Conservation (phyloP, 148 eudicot genomes). For the Camellia japonica region DNA sequence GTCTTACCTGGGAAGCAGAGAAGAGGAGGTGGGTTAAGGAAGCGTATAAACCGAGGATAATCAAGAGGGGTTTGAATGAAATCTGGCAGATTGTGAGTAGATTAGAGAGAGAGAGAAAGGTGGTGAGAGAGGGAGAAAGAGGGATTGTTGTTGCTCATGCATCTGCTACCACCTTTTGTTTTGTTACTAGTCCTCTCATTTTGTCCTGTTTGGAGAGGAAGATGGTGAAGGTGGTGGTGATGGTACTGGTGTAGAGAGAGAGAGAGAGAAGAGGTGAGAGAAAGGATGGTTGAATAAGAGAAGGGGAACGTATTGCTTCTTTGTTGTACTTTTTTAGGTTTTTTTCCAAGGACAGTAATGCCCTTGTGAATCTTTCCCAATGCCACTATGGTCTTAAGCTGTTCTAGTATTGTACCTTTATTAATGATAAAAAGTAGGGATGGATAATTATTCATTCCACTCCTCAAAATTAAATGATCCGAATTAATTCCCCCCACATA, state of each 20-base stretch:
- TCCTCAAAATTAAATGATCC: too few species aligned
- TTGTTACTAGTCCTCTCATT: conserved; percentile 24
- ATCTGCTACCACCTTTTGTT: conserved; percentile 65
- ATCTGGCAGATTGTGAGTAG: conserved; percentile 14
- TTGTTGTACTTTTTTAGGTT: conserved; percentile 9
- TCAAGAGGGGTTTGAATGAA: background rate
- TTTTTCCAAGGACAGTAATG: conserved; percentile 10
- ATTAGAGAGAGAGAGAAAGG: conserved; percentile 24
- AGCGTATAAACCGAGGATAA: conserved; percentile 31
- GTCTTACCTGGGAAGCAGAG: conserved; percentile 21
- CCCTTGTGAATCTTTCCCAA: conserved; percentile 5
- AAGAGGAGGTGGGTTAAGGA: conserved; percentile 12
- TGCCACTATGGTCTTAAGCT: background rate
- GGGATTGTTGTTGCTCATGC: conserved; percentile 43
- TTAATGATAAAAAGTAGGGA: background rate
- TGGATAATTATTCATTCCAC: too few species aligned
- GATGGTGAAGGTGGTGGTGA: conserved; percentile 16
- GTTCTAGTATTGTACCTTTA: background rate
- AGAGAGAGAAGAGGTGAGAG: conserved; percentile 2
- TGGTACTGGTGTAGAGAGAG: conserved; percentile 6
- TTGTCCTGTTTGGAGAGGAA: conserved; percentile 14
- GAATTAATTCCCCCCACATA: too few species aligned
- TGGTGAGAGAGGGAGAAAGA: conserved; percentile 25
- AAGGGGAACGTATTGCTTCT: conserved; percentile 15
- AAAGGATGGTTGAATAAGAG: conserved; percentile 5